phyloP scores from a whole-genome alignment of 140 eudicot species.

The Senecio squalidus region DNA sequence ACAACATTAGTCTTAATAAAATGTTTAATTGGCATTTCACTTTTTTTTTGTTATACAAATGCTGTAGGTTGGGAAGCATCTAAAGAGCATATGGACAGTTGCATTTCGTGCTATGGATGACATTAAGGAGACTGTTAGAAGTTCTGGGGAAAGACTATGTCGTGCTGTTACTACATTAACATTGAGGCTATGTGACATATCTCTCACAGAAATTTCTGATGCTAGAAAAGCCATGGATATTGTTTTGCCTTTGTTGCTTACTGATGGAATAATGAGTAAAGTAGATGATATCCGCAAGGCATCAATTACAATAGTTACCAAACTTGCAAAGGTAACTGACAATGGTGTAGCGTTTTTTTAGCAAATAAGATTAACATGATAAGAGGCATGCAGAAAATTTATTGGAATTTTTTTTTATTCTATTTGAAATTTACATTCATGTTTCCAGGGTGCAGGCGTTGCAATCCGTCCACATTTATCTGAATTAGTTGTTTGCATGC shows the following conservation, averaged over 20 bases:
- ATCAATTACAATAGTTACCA: slow-evolving; percentile 78
- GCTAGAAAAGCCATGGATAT: slow-evolving; percentile 77
- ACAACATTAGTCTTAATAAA: background rate
- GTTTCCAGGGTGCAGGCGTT: slow-evolving; percentile 81
- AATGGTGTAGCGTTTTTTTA: background rate
- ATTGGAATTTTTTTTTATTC: background rate
- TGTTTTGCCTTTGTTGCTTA: slow-evolving; percentile 79
- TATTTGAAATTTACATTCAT: slow-evolving; percentile 6
- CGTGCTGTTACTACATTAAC: slow-evolving; percentile 79
- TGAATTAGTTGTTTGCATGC: slow-evolving; percentile 93
- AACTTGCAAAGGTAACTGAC: slow-evolving; percentile 78
- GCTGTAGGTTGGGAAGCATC: slow-evolving; percentile 70
- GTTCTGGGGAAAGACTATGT: slow-evolving; percentile 81
- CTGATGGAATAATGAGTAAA: slow-evolving; percentile 98
- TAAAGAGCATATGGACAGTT: slow-evolving; percentile 75
- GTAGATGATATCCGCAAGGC: slow-evolving; percentile 92
- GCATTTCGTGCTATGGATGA: slow-evolving; percentile 99
- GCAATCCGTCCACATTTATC: slow-evolving; percentile 92
- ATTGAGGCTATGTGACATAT: slow-evolving; percentile 82
- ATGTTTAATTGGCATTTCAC: background rate
- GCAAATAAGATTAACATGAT: background rate
- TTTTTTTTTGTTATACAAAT: background rate
- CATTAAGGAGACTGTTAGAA: slow-evolving; percentile 93
- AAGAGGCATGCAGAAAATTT: background rate
- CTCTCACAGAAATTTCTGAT: slow-evolving; percentile 72